Evolutionary conservation across 108 stramenopile species (phyloP), one percentile per base, ranked within the genome.

Genomic region (Cyclotella kingstonii): DNA sequence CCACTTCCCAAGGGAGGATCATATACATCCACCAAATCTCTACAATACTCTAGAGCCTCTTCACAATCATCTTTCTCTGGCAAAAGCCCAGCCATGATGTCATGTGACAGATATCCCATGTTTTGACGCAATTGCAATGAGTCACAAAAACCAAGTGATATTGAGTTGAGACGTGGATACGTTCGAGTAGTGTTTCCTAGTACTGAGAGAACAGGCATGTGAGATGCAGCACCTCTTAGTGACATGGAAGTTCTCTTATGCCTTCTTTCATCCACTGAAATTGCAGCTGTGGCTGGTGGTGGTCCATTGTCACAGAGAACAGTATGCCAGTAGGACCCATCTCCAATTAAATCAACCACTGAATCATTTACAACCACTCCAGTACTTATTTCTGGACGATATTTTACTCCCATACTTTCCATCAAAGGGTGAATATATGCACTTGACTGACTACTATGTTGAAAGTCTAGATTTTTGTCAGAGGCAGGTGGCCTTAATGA

Each of bases 11-110:
- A 22, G 0, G 86, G 89, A 45, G 84, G 89, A 27, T 73, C 74
- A 55, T 91, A 91, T 0, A 73, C 59, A 78, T 88, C 90, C 2
- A 79, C 74, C 39, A 88, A 54, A 22, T 86, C 71, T 8, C 67
- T 68, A 43, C 83, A 83, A 27, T 60, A 55, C 56, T 84, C 83
- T 48, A 85, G 30, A 21, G 87, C 83, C 17, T 89, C 85, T 19
- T 83, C 79, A 50, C 81, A 85, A 70, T 91, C 87, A 63, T 91
- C 90, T 9, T 51, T 51, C 46, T 88, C 90, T 43, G 90, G 90
- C 8, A 83, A 38, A 0, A 84, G 52, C 9, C 87, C 90, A 43
- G 73, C 73, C 70, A 78, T 68, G 14, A 77, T 67, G 68, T 91
- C 87, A 22, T 85, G 80, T 53, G 76, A 65, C 27, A 79, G 66